Evolutionary conservation across 208 protist species (phyloP).

Genomic region (Zelonia costaricensis): DNA sequence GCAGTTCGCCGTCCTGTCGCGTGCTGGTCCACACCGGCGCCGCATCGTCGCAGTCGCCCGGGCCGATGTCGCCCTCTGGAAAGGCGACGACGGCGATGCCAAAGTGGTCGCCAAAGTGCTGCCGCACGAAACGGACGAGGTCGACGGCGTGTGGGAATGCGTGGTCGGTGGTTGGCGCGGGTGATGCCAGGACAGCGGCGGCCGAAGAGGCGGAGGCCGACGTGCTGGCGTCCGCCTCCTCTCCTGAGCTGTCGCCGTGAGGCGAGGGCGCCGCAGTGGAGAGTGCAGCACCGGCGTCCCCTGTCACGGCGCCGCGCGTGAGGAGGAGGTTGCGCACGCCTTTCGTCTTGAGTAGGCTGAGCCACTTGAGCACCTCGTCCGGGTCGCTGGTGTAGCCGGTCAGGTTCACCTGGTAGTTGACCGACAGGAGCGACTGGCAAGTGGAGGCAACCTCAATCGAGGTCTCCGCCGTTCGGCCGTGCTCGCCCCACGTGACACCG

Average conservation of each 20-base stretch:
- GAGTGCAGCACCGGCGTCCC: not conserved
- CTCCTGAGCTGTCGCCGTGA: not conserved
- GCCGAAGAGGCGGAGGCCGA: not conserved
- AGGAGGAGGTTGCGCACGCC: slow-evolving; percentile 95
- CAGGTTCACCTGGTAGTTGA: slow-evolving; percentile 95
- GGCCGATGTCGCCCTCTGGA: slow-evolving; percentile 57
- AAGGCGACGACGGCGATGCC: slow-evolving; percentile 84
- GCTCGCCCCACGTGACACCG: slow-evolving; percentile 94
- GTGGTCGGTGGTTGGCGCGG: not conserved
- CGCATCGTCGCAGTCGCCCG: slow-evolving; percentile 18
- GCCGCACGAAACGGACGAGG: slow-evolving; percentile 88
- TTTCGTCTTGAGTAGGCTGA: slow-evolving; percentile 65
- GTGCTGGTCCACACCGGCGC: not conserved
- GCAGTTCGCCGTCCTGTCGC: slow-evolving; percentile 61
- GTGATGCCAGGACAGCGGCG: not conserved
- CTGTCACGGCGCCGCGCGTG: slow-evolving; percentile 71
- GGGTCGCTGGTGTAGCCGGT: slow-evolving; percentile 87
- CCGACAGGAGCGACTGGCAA: slow-evolving; percentile 65
- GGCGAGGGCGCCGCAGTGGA: not conserved
- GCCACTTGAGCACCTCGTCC: slow-evolving; percentile 53
- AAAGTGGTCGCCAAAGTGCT: slow-evolving; percentile 94
- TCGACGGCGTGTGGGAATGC: slow-evolving; percentile 90
- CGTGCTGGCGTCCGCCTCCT: not conserved
- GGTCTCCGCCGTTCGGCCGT: slow-evolving; percentile 70
- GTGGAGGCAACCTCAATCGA: slow-evolving; percentile 80